Percentiles rank a stretch among this genome's conserved stretches.
phyloP scores from a whole-genome alignment of 1,284 basidiomycete species.

The Cryptococcus wingfieldii region DNA sequence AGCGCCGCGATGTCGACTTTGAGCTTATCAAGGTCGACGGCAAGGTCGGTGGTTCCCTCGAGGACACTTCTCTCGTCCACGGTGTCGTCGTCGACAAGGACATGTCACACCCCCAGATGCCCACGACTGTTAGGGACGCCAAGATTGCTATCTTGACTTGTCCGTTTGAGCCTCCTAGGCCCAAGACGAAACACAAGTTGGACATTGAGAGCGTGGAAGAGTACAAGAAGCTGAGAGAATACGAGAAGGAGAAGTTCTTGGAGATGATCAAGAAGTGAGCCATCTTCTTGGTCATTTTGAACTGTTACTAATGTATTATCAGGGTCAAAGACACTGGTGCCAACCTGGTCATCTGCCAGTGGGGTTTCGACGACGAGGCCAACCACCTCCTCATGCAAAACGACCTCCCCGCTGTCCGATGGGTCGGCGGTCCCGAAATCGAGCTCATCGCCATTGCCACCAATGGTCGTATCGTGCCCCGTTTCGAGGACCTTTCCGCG shows the following conservation, averaged over 20 bases:
- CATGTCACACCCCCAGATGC: constrained; percentile 99
- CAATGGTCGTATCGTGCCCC: constrained; percentile 94
- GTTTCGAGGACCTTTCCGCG: constrained; percentile 89
- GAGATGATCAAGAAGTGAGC: constrained; percentile 80
- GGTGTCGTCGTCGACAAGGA: constrained; percentile 99
- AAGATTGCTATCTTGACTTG: constrained; percentile 95
- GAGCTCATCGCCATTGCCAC: constrained; percentile 99
- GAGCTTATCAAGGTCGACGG: constrained; percentile 99
- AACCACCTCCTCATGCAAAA: constrained; percentile 98
- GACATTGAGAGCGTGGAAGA: constrained; percentile 98
- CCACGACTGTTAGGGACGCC: constrained; percentile 78
- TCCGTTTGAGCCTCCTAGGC: constrained; percentile 96
- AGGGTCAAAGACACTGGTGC: constrained; percentile 96
- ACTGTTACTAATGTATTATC: background rate
- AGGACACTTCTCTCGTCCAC: constrained; percentile 74
- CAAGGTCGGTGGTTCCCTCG: constrained; percentile 94
- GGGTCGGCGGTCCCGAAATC: constrained; percentile 98
- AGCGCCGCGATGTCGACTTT: constrained; percentile 92
- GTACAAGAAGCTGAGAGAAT: constrained; percentile 89
- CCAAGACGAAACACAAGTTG: constrained; percentile 99
- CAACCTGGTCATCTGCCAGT: constrained; percentile 98
- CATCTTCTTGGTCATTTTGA: background rate
- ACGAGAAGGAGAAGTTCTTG: constrained; percentile 92
- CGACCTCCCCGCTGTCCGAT: constrained; percentile 93
- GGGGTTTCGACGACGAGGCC: constrained; percentile 99